Evolutionary conservation across 2,329 filamentous ascomycete species (phyloP).

Genomic region (Penicillium fuscoglaucum): DNA sequence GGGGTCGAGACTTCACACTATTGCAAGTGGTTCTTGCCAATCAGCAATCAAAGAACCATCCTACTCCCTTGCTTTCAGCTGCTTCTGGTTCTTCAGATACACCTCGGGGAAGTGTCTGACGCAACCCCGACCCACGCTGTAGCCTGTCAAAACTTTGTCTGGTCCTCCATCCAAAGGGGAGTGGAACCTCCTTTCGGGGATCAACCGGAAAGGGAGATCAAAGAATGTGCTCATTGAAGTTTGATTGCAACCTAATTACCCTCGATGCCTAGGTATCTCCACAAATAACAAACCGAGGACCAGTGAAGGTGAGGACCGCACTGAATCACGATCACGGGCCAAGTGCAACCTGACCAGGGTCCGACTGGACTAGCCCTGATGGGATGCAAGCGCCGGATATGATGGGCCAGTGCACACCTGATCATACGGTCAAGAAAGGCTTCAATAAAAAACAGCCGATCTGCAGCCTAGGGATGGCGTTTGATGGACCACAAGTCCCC

Average conservation of each 20-base stretch:
- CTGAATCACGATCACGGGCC: neutral
- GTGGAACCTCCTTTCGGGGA: conserved; percentile 1
- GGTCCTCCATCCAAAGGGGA: neutral
- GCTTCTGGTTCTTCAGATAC: neutral
- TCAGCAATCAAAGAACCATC: conserved; percentile 9
- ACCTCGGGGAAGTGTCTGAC: neutral
- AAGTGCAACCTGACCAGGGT: neutral
- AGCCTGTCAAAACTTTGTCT: conserved; percentile 10
- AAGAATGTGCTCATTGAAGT: conserved; percentile 3
- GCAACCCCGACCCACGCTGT: conserved; percentile 7
- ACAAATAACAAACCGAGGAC: conserved; percentile 1
- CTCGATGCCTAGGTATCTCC: neutral
- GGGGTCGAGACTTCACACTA: conserved; percentile 10
- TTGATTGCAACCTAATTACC: conserved; percentile 17
- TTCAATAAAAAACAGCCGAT: conserved; percentile 10
- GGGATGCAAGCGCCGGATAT: conserved; percentile 4
- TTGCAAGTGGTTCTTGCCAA: conserved; percentile 13
- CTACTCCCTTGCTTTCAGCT: conserved; percentile 17
- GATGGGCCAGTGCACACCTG: conserved; percentile 9
- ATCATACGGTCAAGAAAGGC: conserved; percentile 3
- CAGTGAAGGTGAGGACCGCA: neutral
- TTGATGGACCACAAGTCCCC: neutral
- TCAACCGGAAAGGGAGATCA: conserved; percentile 9
- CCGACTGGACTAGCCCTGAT: neutral
- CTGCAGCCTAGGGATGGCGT: conserved; percentile 10